Evolutionary conservation across 176 grass and related monocot genomes (phyloP), one percentile per base, ranked within the genome.

Genomic region (Puccinellia tenuiflora): DNA sequence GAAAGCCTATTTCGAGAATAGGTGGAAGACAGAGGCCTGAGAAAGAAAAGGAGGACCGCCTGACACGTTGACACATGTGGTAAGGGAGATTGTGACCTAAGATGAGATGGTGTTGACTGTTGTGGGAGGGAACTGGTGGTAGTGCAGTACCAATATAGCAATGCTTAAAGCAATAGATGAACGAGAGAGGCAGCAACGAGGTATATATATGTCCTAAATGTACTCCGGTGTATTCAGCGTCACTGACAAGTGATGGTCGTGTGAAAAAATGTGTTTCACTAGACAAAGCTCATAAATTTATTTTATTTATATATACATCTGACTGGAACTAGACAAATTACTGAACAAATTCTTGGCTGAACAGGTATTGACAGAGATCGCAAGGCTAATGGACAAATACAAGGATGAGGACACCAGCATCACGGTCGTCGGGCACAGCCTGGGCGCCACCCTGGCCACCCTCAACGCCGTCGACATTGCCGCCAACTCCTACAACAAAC

Each of bases 371-470:
- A 81, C 87, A 66, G 93, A 96, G 87, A 88, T 94, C 20, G 11
- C 53, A 13, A 83, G 88, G 67, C 64, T 96, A 13, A 84, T 90
- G 82, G 91, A 90, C 5, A 82, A 92, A 29, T 93, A 92, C 85
- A 89, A 90, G 56, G 87, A 85, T 63, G 96, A 96, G 83, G 85
- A 93, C n/a, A 96, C 77, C 0, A 99, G 96, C 87, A 96, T 99
- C 84, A 93, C 91, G 5, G 35, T 96, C 16, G 73, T 94, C 9
- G 93, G 91, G 5, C 93, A 99, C 93, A 99, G 93, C 70, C 92
- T 99, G 7, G 96, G 96, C 51, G 91, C 91, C 29, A 87, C 96
- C 24, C 54, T 99, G 46, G 87, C 93, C 66, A 99, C 96, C 1
- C 89, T 99, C 70, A 96, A 85, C 70, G 83, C 93, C 29, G 72